phyloP scores from a whole-genome alignment of 768 basidiomycete species.

The Psilocybe subaeruginosa region DNA sequence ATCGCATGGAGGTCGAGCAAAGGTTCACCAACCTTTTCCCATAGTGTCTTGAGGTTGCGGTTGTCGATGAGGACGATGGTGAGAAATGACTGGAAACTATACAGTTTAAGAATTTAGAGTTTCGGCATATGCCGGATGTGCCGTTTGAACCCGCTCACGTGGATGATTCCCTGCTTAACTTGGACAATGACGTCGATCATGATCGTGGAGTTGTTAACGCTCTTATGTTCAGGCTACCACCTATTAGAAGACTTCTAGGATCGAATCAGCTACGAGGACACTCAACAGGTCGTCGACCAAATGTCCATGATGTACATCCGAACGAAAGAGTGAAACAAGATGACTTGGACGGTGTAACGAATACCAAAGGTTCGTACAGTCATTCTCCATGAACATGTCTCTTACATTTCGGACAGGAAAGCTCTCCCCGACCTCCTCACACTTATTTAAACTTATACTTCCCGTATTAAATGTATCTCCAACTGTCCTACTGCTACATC shows the following conservation, averaged over 20 bases:
- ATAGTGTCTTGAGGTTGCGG: constrained; percentile 66
- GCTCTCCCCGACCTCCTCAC: constrained; percentile 62
- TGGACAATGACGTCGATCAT: constrained; percentile 3
- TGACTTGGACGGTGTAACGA: constrained; percentile 30
- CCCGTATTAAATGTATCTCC: constrained; percentile 39
- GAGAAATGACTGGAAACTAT: constrained; percentile 36
- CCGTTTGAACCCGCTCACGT: constrained; percentile 2
- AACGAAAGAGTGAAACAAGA: constrained; percentile 3
- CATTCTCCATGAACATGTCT: background rate
- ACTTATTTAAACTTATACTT: constrained; percentile 67
- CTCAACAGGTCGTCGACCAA: background rate
- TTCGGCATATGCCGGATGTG: constrained; percentile 27
- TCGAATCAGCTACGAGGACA: background rate
- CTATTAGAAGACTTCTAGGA: background rate
- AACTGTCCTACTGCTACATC: constrained; percentile 66
- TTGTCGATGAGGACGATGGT: constrained; percentile 34
- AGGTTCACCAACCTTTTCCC: constrained; percentile 62
- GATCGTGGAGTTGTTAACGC: background rate
- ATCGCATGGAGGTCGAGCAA: constrained; percentile 14
- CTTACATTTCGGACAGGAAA: constrained; percentile 43
- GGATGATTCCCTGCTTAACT: background rate
- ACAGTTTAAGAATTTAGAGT: constrained; percentile 43
- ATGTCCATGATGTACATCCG: background rate
- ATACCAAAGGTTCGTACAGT: constrained; percentile 37
- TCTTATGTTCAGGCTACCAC: background rate